Conservation (phyloP, 305 asterid species). For the Plantago coronopus region DNA sequence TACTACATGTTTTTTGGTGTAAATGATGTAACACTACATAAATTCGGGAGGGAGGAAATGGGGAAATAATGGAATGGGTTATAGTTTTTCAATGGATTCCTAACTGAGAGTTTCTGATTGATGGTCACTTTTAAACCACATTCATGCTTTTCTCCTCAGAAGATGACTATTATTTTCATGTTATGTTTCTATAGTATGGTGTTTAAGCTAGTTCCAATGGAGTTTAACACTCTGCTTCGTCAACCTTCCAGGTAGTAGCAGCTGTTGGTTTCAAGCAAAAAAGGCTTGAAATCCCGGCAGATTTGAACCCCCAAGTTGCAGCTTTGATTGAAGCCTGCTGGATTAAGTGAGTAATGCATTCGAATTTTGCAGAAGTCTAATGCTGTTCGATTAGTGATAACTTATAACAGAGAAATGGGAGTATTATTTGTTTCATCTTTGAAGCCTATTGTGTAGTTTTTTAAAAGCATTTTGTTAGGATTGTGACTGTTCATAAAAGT, state of each 20-base stretch:
- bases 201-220: slow-evolving; percentile 16
- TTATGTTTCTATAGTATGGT: slow-evolving; percentile 1
- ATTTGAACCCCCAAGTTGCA: slow-evolving; percentile 70
- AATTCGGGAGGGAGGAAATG: too few species aligned
- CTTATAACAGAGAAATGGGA: neutral
- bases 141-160: neutral
- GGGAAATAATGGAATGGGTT: too few species aligned
- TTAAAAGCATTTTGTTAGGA: neutral
- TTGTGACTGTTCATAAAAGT: neutral
- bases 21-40: too few species aligned
- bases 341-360: slow-evolving; percentile 59
- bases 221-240: slow-evolving; percentile 19
- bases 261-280: slow-evolving; percentile 81
- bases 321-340: slow-evolving; percentile 76
- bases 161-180: slow-evolving; percentile 13
- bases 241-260: slow-evolving; percentile 71
- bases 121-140: neutral
- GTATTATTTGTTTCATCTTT: slow-evolving; percentile 10
- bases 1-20: neutral
- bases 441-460: neutral
- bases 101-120: neutral
- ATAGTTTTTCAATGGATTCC: neutral
- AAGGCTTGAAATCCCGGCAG: slow-evolving; percentile 82
- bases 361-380: neutral
- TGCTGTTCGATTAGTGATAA: neutral